Base-by-base conservation (phyloP, 768 basidiomycete genomes). In the Phallus indusiatus region DNA sequence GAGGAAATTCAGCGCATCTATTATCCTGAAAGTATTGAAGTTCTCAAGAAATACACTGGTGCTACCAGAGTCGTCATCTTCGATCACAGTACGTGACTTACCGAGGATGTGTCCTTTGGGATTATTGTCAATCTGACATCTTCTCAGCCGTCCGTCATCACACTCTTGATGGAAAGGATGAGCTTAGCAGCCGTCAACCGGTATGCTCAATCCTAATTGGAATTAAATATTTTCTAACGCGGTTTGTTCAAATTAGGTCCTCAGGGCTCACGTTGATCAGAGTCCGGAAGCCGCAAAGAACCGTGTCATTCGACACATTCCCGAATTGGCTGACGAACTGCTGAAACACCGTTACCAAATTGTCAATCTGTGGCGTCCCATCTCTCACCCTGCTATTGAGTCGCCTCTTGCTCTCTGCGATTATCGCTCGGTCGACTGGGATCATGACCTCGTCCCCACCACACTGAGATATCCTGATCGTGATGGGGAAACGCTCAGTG, bases 281-380 rank as follows among this genome's bases (percentile, higher is more conserved):
- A 81, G 76, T 0, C 61, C 71, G 0, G 63, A 63, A 0, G 72
- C 77, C 5, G 72, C 76, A 34, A 64, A 68, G 20, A 73, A 72
- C 8, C 73, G 76, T 5, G 79, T 81, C 14, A 67, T 71, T 36
- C 71, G 71, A 36, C 77, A 80, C 62, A 71, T 77, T 14, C 75
- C 78, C 0, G 68, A 65, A 52, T 77, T 79, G 42, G 76, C 70
- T 0, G 61, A 67, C 35, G 62, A 63, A 48, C 63, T 79, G 53
- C 71, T 79, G 37, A 66, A 72, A 61, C 67, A 70, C 21, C 77
- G 79, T 60, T 80, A 77, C 67, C 78, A 80, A 63, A 76, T 81
- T 61, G 73, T 81, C 61, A 81, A 80, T 66, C 67, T 81, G 58
- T 81, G 81, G 81, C 74, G 80, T 18, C 80, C 80, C 0, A 78